phyloP scores from a whole-genome alignment of 805 yeast species.

The Suhomyces canberraensis region DNA sequence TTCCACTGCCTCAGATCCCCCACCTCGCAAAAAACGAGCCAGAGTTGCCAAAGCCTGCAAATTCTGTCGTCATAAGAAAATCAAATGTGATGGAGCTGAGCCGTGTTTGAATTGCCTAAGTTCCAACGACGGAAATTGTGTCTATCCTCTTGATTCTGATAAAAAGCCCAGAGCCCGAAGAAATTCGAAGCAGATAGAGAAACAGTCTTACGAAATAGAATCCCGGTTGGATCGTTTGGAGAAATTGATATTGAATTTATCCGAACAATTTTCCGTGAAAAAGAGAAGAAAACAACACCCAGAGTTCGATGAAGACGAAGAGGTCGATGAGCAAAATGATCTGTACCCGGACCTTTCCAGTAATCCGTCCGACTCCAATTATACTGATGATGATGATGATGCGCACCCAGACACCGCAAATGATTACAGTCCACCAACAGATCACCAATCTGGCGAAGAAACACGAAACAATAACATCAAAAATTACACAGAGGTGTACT shows the following conservation, averaged over 20 bases:
- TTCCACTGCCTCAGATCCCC: not conserved
- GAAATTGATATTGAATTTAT: slow-evolving; percentile 8
- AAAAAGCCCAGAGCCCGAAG: slow-evolving; percentile 11
- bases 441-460: not conserved
- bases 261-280: not conserved
- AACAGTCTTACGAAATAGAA: slow-evolving; percentile 7
- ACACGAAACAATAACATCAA: not conserved
- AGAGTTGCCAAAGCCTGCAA: slow-evolving; percentile 38
- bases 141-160: slow-evolving; percentile 16
- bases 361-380: not conserved
- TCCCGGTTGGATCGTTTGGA: slow-evolving; percentile 14
- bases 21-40: slow-evolving; percentile 1
- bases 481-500: not conserved
- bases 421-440: not conserved
- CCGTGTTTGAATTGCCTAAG: slow-evolving; percentile 21
- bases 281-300: slow-evolving; percentile 7
- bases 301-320: slow-evolving; percentile 8
- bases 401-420: not conserved
- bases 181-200: slow-evolving; percentile 1
- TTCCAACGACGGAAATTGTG: slow-evolving; percentile 15
- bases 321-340: not conserved
- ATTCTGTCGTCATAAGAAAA: slow-evolving; percentile 41
- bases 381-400: not conserved
- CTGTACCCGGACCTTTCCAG: not conserved
- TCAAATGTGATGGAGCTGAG: slow-evolving; percentile 34